Evolutionary conservation across 805 yeast species (phyloP).

Genomic region (Sugiyamaella valdiviana): DNA sequence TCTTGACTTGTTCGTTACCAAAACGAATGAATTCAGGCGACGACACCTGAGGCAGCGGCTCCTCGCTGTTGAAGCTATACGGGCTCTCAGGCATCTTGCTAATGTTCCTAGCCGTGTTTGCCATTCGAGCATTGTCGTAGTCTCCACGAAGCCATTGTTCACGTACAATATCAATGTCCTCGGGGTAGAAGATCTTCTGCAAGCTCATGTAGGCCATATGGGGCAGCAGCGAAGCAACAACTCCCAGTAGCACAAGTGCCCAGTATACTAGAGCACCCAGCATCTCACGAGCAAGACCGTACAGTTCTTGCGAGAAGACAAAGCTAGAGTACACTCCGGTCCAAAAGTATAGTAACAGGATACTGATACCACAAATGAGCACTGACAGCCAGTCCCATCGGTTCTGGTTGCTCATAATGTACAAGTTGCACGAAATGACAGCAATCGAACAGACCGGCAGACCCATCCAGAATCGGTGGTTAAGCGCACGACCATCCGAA

Average conservation of each 20-base stretch:
- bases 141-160: conserved; percentile 41
- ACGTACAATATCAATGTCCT: conserved; percentile 64
- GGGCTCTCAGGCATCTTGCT: background rate
- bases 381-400: conserved; percentile 74
- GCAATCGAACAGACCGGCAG: conserved; percentile 53
- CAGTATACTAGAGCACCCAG: conserved; percentile 61
- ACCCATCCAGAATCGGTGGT: conserved; percentile 71
- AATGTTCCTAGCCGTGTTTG: background rate
- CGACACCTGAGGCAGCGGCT: background rate
- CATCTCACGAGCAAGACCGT: conserved; percentile 54
- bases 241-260: conserved; percentile 55
- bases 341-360: conserved; percentile 61
- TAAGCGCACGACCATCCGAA: conserved; percentile 46
- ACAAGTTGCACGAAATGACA: conserved; percentile 58
- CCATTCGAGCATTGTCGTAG: conserved; percentile 7
- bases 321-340: conserved; percentile 69
- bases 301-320: conserved; percentile 50
- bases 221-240: conserved; percentile 52
- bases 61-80: conserved; percentile 4
- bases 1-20: conserved; percentile 12
- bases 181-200: conserved; percentile 50
- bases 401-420: conserved; percentile 59
- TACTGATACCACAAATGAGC: conserved; percentile 48
- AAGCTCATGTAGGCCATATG: conserved; percentile 48
- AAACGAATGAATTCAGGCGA: conserved; percentile 12